These are phyloP conservation scores for Paramecium sexaurelia DNA, from an alignment of 73 alveolate species.

Conservation along the genomic window DNA sequence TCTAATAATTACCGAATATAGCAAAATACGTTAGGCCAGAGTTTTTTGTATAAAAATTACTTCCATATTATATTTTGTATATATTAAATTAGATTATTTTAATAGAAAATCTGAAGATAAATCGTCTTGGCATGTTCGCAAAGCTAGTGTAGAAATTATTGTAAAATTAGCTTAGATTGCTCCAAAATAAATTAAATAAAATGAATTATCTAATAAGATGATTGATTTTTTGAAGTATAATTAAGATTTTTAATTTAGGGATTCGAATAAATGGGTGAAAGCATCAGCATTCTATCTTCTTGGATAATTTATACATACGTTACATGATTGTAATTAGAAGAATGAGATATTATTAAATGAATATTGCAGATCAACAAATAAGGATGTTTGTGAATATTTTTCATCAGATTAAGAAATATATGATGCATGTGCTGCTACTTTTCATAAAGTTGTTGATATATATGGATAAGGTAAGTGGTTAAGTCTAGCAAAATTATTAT, in stretches of 20 bases:
- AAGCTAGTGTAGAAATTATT: slow-evolving; percentile 84
- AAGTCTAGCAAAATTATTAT: slow-evolving; percentile 59
- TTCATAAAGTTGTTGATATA: slow-evolving; percentile 72
- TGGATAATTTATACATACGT: slow-evolving; percentile 80
- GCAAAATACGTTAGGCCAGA: slow-evolving; percentile 9
- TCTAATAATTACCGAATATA: neutral
- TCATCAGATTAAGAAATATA: slow-evolving; percentile 70
- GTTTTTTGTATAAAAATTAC: neutral
- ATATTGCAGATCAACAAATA: slow-evolving; percentile 71
- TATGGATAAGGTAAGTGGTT: slow-evolving; percentile 82
- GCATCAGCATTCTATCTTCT: slow-evolving; percentile 76
- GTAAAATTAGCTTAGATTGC: slow-evolving; percentile 74
- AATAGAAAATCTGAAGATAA: slow-evolving; percentile 75
- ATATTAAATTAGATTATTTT: neutral
- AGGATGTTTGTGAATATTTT: slow-evolving; percentile 39
- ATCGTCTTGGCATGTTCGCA: slow-evolving; percentile 87
- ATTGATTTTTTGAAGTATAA: slow-evolving; percentile 73
- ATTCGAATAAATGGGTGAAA: slow-evolving; percentile 83
- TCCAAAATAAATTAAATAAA: slow-evolving; percentile 68
- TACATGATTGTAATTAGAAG: slow-evolving; percentile 64
- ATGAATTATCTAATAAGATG: slow-evolving; percentile 73
- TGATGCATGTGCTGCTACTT: slow-evolving; percentile 73
- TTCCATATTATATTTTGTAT: neutral
- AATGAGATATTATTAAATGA: slow-evolving; percentile 73
- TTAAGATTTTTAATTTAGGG: slow-evolving; percentile 26